Conservation (phyloP, 1,284 basidiomycete species). For the Marasmius sp. region DNA sequence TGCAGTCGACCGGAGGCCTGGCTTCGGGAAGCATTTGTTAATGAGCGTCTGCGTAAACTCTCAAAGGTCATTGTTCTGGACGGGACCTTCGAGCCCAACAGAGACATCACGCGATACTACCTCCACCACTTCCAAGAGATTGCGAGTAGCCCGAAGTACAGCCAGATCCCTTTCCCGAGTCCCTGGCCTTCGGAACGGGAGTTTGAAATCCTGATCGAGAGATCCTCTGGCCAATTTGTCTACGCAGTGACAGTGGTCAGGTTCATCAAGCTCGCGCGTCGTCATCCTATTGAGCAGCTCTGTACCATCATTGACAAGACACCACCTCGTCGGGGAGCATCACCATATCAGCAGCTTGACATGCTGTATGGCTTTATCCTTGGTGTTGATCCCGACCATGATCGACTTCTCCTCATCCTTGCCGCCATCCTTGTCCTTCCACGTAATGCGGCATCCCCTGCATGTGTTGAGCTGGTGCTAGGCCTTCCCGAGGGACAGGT, state of each 20-base stretch:
- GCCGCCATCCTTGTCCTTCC: neutral
- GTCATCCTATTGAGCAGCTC: slow-evolving; percentile 1
- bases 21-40: slow-evolving; percentile 13
- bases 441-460: neutral
- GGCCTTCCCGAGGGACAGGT: neutral
- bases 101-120: neutral
- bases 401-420: neutral
- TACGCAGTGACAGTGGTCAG: slow-evolving; percentile 11
- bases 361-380: slow-evolving; percentile 7
- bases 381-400: neutral
- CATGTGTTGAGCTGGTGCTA: neutral
- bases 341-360: slow-evolving; percentile 7
- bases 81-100: neutral
- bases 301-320: neutral
- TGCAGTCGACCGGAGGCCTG: slow-evolving; percentile 18
- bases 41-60: neutral
- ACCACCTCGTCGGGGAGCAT: neutral
- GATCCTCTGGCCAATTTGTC: slow-evolving; percentile 10
- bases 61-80: neutral
- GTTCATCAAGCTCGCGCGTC: slow-evolving; percentile 1
- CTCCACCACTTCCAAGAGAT: neutral
- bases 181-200: slow-evolving; percentile 7
- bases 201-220: neutral
- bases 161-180: neutral
- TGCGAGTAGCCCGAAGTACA: neutral